Conservation (phyloP, 1,284 basidiomycete species). For the Marasmius oreades region DNA sequence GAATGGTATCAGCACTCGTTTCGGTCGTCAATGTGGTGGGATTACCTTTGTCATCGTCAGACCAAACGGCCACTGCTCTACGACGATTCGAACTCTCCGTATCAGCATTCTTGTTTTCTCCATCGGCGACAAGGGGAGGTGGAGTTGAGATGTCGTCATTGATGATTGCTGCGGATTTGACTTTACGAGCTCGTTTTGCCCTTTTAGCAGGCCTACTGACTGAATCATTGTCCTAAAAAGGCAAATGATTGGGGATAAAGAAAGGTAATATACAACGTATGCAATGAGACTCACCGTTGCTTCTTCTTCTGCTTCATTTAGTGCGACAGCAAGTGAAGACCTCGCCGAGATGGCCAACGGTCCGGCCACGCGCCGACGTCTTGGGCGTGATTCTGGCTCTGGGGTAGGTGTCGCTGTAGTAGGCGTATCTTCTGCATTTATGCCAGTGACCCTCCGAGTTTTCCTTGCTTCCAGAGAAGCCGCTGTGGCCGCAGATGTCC, state of each 20-base stretch:
- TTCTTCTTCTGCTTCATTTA: conserved; percentile 38
- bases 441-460: neutral
- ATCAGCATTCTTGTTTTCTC: conserved; percentile 22
- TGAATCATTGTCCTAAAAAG: conserved; percentile 23
- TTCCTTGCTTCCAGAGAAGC: conserved; percentile 10
- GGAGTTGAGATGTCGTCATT: conserved; percentile 22
- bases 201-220: conserved; percentile 32
- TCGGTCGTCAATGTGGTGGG: conserved; percentile 14
- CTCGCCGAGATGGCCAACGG: conserved; percentile 26
- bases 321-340: conserved; percentile 28
- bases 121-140: conserved; percentile 5
- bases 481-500: conserved; percentile 27
- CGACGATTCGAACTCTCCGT: conserved; percentile 29
- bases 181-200: conserved; percentile 33
- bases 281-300: neutral
- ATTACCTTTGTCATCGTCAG: conserved; percentile 58
- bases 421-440: neutral
- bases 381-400: conserved; percentile 52
- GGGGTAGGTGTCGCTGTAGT: conserved; percentile 55
- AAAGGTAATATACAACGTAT: conserved; percentile 17
- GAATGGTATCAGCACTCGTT: conserved; percentile 17
- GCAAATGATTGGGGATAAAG: neutral
- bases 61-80: conserved; percentile 43
- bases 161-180: conserved; percentile 27
- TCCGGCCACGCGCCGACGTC: conserved; percentile 31